These are phyloP conservation scores for Diutina pseudorugosa DNA, from an alignment of 1,139 yeast species.

Conservation along the genomic window DNA sequence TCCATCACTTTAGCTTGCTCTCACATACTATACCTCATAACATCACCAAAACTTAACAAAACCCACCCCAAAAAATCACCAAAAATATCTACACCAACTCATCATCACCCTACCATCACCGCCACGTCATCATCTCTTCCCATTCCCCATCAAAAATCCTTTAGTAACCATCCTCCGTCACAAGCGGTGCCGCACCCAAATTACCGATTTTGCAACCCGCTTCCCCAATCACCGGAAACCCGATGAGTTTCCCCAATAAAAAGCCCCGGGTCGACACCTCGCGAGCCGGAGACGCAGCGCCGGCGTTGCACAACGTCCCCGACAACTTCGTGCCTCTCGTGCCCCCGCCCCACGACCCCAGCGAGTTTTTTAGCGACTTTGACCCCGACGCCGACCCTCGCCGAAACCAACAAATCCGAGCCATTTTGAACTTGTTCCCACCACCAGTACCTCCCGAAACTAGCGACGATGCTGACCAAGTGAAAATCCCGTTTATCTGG, in stretches of 20 bases:
- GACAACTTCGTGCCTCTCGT: constrained; percentile 26
- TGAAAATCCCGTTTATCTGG: constrained; percentile 5
- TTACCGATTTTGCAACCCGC: neutral
- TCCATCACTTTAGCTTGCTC: too few species aligned
- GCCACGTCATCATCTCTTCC: too few species aligned
- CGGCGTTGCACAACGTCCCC: constrained; percentile 21
- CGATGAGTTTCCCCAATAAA: neutral
- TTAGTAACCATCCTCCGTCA: too few species aligned
- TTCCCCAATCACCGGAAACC: neutral
- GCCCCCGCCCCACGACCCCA: constrained; percentile 17
- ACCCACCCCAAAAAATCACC: too few species aligned
- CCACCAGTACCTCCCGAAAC: constrained; percentile 19
- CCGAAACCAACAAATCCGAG: constrained; percentile 14
- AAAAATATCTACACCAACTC: too few species aligned
- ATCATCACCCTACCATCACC: too few species aligned
- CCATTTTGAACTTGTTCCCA: constrained; percentile 22
- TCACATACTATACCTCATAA: too few species aligned
- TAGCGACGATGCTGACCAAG: constrained; percentile 3
- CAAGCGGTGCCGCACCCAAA: too few species aligned
- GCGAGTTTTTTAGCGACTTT: constrained; percentile 28
- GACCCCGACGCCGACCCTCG: constrained; percentile 12
- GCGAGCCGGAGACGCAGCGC: neutral
- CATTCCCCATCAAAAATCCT: too few species aligned
- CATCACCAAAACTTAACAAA: too few species aligned
- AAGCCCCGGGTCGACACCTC: neutral